Percentiles rank a stretch among this genome's conserved stretches.
Conservation (phyloP, 805 yeast species). For the Saccharomyces mikatae region DNA sequence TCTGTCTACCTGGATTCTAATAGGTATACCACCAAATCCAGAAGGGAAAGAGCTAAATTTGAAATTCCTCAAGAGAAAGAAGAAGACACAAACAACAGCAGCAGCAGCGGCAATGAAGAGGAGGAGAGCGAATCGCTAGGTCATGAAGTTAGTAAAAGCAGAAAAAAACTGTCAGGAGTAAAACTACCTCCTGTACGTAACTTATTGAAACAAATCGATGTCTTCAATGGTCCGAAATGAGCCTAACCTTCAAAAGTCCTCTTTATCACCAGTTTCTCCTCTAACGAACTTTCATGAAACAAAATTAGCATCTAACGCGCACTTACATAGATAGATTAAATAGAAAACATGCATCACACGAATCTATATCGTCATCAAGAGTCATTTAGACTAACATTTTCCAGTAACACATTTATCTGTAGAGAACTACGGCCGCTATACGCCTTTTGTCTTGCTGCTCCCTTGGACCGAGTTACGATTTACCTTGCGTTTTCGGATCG, state of each 20-base stretch:
- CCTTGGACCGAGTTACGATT: not conserved
- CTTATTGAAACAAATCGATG: slow-evolving; percentile 19
- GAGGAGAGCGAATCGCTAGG: not conserved
- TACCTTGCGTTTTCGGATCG: not conserved
- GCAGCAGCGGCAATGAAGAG: not conserved
- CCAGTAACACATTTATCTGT: not conserved
- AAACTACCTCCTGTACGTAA: slow-evolving; percentile 24
- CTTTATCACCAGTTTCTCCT: not conserved
- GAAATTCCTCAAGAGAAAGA: not conserved
- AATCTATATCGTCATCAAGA: not conserved
- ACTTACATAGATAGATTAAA: slow-evolving; percentile 2
- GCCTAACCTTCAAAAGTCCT: not conserved
- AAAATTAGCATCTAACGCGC: not conserved
- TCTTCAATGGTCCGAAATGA: slow-evolving; percentile 10
- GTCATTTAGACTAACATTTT: not conserved
- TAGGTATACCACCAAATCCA: not conserved
- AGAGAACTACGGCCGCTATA: not conserved
- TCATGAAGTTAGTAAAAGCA: not conserved
- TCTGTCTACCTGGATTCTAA: not conserved
- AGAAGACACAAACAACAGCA: slow-evolving; percentile 3
- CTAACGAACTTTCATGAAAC: not conserved
- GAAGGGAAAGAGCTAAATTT: not conserved
- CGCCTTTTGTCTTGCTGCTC: not conserved
- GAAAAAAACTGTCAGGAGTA: slow-evolving; percentile 2
- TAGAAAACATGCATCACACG: not conserved